phyloP scores from a whole-genome alignment of 306 rosid species.

The Pyrus pyrifolia region DNA sequence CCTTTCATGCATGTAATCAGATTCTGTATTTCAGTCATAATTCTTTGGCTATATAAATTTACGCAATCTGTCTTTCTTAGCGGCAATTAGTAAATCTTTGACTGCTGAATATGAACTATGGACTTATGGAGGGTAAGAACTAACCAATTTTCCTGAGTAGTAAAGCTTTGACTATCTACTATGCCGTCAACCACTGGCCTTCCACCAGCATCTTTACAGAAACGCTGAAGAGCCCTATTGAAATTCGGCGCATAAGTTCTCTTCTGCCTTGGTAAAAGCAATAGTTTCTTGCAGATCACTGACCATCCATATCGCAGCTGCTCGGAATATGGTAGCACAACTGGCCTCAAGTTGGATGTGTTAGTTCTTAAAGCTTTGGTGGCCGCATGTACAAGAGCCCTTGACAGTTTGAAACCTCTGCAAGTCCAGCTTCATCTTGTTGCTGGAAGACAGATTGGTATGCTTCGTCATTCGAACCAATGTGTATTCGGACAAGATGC shows the following conservation, averaged over 20 bases:
- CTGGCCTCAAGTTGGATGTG: not conserved
- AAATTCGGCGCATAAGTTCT: slow-evolving; percentile 46
- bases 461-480: slow-evolving; percentile 49
- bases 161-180: slow-evolving; percentile 22
- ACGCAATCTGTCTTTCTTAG: not conserved
- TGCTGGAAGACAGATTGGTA: slow-evolving; percentile 51
- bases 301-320: not conserved
- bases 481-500: slow-evolving; percentile 53
- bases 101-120: not conserved
- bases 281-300: not conserved
- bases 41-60: not conserved
- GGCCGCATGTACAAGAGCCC: slow-evolving; percentile 14
- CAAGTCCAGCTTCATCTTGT: slow-evolving; percentile 34
- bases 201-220: slow-evolving; percentile 81
- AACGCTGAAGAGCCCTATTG: slow-evolving; percentile 54
- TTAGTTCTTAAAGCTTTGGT: not conserved
- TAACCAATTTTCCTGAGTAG: not conserved
- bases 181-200: slow-evolving; percentile 54
- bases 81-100: not conserved
- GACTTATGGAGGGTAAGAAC: not conserved
- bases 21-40: not conserved
- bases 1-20: not conserved
- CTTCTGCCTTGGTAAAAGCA: not conserved
- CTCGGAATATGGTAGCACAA: not conserved
- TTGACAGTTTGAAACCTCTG: slow-evolving; percentile 46